Conservation (phyloP, 352 stramenopile genomes). For the Lagenidium giganteum region DNA sequence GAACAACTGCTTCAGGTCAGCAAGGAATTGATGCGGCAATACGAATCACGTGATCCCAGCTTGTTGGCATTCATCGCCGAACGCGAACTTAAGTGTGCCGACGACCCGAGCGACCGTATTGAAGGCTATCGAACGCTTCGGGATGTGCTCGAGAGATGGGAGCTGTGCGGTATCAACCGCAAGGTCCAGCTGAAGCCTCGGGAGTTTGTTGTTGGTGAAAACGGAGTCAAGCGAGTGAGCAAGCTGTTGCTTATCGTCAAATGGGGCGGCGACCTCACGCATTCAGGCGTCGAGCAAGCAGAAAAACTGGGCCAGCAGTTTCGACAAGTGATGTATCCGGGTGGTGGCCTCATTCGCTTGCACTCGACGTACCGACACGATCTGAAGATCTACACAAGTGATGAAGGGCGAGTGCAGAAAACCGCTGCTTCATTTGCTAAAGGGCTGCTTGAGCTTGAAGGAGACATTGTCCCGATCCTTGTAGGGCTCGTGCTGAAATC, state of each 20-base stretch:
- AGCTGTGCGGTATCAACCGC: conserved; percentile 96
- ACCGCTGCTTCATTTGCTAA: conserved; percentile 99
- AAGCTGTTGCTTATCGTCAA: conserved; percentile 99
- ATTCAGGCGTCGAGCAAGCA: conserved; percentile 95
- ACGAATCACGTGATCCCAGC: conserved; percentile 52
- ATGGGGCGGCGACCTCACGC: conserved; percentile 98
- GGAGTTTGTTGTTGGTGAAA: too few relatives aligned
- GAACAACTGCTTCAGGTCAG: conserved; percentile 79
- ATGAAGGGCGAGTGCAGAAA: conserved; percentile 99
- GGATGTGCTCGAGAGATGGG: conserved; percentile 96
- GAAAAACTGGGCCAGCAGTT: conserved; percentile 93
- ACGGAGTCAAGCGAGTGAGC: too few relatives aligned
- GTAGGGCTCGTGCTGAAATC: conserved; percentile 94
- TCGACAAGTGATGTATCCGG: conserved; percentile 84
- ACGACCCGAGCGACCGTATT: conserved; percentile 61
- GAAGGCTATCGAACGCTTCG: too few relatives aligned
- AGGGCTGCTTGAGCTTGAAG: conserved; percentile 98
- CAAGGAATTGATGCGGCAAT: conserved; percentile 76
- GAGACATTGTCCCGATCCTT: conserved; percentile 98
- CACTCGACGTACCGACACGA: conserved; percentile 99
- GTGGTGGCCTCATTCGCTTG: conserved; percentile 94
- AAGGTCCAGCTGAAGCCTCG: conserved; percentile 91
- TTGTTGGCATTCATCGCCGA: conserved; percentile 67
- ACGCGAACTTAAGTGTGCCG: conserved; percentile 41
- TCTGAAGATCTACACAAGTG: conserved; percentile 99